A percentile compares a stretch with the other conserved stretches of the same genome.
These are phyloP conservation scores for Russula griseocarnosa DNA, from an alignment of 768 basidiomycete species.

Conservation along the genomic window DNA sequence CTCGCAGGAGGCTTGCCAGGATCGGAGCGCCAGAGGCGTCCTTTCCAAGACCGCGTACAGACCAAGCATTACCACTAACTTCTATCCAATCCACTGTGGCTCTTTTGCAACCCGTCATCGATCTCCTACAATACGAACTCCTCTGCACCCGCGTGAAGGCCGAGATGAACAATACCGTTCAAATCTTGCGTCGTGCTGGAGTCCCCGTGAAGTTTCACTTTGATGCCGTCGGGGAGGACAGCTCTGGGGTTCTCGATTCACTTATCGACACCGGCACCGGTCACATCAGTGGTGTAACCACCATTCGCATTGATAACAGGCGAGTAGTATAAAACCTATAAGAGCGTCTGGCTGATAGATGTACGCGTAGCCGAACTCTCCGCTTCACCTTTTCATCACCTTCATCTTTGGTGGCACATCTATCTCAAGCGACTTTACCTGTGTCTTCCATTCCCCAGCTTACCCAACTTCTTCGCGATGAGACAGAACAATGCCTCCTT, in stretches of 20 bases:
- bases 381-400: slow-evolving; percentile 75
- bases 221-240: slow-evolving; percentile 63
- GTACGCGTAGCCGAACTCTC: slow-evolving; percentile 53
- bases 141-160: slow-evolving; percentile 61
- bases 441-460: slow-evolving; percentile 77
- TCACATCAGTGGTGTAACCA: slow-evolving; percentile 64
- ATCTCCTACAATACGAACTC: slow-evolving; percentile 72
- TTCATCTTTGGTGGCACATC: slow-evolving; percentile 69
- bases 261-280: slow-evolving; percentile 41
- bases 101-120: slow-evolving; percentile 70
- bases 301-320: slow-evolving; percentile 68
- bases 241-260: slow-evolving; percentile 52
- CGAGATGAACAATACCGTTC: slow-evolving; percentile 52
- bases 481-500: slow-evolving; percentile 69
- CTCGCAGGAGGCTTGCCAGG: slow-evolving; percentile 43
- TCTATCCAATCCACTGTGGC: slow-evolving; percentile 37
- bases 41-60: slow-evolving; percentile 23
- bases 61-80: slow-evolving; percentile 23
- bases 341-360: background rate
- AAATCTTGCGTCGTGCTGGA: slow-evolving; percentile 49
- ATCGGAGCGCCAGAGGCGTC: slow-evolving; percentile 32
- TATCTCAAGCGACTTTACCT: slow-evolving; percentile 71
- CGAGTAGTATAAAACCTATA: slow-evolving; percentile 31
- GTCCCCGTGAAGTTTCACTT: slow-evolving; percentile 56
- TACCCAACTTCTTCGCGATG: slow-evolving; percentile 67